phyloP scores from a whole-genome alignment of 164 flowering plant genomes.

The Nymphaea thermarum region DNA sequence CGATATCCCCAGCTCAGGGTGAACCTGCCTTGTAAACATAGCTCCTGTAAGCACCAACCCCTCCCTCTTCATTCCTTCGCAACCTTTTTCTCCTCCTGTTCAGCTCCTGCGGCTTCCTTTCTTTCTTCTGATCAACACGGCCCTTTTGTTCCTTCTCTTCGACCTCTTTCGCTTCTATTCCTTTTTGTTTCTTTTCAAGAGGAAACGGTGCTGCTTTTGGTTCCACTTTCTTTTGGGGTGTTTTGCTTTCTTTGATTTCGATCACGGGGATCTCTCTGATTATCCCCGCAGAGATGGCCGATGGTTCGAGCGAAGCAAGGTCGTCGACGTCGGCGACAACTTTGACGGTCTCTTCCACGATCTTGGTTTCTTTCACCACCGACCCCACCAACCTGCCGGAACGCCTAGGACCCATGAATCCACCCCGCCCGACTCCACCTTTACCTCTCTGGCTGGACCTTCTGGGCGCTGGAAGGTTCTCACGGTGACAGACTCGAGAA shows the following conservation, averaged over 20 bases:
- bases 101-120: not conserved
- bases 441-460: too few relatives aligned
- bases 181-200: not conserved
- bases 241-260: not conserved
- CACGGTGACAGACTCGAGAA: too few relatives aligned
- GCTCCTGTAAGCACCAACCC: conserved; percentile 24
- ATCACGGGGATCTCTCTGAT: not conserved
- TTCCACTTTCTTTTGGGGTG: too few relatives aligned
- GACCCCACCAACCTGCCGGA: not conserved
- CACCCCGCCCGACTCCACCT: too few relatives aligned
- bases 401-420: not conserved
- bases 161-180: not conserved
- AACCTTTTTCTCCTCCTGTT: not conserved
- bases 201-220: not conserved
- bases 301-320: not conserved
- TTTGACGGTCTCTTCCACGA: not conserved
- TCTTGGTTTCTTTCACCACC: not conserved
- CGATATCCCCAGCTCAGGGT: conserved; percentile 55
- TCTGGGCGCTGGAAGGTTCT: too few relatives aligned
- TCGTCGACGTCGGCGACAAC: not conserved
- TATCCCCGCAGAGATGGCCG: not conserved
- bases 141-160: not conserved
- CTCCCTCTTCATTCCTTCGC: not conserved
- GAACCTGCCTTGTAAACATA: conserved; percentile 68
- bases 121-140: not conserved